Evolutionary conservation across 2,329 filamentous ascomycete species (phyloP).

Genomic region (Beauveria australis): DNA sequence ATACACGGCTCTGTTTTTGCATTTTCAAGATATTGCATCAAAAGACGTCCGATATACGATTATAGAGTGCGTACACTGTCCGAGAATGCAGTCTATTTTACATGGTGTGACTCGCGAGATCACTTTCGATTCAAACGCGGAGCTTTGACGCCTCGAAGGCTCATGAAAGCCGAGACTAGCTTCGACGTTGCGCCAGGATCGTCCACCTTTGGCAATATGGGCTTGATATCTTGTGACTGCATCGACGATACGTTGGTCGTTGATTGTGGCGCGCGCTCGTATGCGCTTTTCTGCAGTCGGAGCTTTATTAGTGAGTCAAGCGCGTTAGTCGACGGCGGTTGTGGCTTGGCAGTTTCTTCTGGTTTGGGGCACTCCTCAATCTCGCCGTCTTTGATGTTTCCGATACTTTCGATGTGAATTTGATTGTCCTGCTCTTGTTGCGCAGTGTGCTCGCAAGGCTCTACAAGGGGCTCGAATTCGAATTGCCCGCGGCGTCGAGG

Average conservation of each 20-base stretch:
- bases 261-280: not conserved
- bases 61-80: not conserved
- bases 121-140: slow-evolving; percentile 3
- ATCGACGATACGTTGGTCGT: not conserved
- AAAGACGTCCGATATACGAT: not conserved
- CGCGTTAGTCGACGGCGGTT: not conserved
- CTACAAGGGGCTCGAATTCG: not conserved
- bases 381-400: not conserved
- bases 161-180: slow-evolving; percentile 24
- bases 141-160: slow-evolving; percentile 23
- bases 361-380: not conserved
- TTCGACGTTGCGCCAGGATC: slow-evolving; percentile 19
- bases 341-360: not conserved
- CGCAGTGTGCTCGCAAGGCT: not conserved
- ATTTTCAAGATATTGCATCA: not conserved
- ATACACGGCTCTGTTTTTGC: not conserved
- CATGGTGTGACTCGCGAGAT: not conserved
- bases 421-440: not conserved
- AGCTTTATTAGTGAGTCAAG: not conserved
- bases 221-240: not conserved
- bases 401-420: not conserved
- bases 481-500: not conserved
- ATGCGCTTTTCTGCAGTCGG: not conserved
- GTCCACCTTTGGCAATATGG: slow-evolving; percentile 12
- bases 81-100: not conserved